A percentile compares a stretch with the other conserved stretches of the same genome.
Evolutionary conservation across 306 rosid genomes (phyloP).

Genomic region (Oxytropis ochrocephala): DNA sequence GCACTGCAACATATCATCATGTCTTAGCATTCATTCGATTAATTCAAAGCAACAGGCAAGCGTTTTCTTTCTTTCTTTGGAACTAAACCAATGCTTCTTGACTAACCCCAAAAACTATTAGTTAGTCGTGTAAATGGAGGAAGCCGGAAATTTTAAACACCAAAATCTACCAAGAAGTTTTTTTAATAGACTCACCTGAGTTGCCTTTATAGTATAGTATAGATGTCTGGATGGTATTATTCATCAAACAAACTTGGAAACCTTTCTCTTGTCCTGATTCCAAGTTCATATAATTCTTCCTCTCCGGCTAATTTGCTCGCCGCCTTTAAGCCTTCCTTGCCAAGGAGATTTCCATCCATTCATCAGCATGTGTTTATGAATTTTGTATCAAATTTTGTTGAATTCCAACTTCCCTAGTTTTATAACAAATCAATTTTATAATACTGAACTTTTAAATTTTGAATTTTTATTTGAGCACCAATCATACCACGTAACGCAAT

Average conservation of each 20-base stretch:
- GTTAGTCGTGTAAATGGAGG: neutral
- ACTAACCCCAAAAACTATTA: conserved; percentile 8
- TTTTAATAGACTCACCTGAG: conserved; percentile 51
- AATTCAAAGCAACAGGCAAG: neutral
- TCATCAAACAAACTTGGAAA: conserved; percentile 65
- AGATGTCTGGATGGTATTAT: conserved; percentile 72
- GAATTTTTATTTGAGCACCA: too few species aligned
- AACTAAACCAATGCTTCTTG: neutral
- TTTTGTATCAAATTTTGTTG: too few species aligned
- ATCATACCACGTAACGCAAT: too few species aligned
- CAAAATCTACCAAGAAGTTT: neutral
- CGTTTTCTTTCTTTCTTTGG: neutral
- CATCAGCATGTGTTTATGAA: conserved; percentile 18
- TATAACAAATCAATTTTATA: too few species aligned
- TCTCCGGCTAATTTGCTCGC: conserved; percentile 72
- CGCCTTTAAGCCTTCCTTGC: conserved; percentile 72
- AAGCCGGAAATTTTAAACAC: neutral
- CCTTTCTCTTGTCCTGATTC: conserved; percentile 55
- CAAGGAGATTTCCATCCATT: conserved; percentile 82
- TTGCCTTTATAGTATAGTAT: conserved; percentile 54
- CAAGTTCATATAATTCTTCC: conserved; percentile 70
- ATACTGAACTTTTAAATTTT: too few species aligned
- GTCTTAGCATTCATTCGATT: neutral
- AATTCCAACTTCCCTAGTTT: too few species aligned
- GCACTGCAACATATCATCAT: neutral